Conservation (phyloP, 768 basidiomycete species). For the Xerocomellus dryophilus region DNA sequence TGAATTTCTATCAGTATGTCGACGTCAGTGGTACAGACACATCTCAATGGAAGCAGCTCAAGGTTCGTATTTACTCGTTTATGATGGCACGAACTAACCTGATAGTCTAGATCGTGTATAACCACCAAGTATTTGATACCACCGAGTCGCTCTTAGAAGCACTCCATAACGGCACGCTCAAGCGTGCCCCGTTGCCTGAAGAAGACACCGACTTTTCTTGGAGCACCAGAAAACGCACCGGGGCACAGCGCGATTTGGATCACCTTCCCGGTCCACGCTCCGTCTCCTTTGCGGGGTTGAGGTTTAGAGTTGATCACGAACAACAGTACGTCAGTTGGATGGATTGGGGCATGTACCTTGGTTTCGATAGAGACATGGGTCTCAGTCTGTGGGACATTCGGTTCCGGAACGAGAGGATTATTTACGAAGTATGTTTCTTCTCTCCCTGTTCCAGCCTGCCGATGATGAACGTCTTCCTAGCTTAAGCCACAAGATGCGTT, state of each 20-base stretch:
- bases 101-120: conserved; percentile 48
- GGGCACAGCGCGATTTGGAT: conserved; percentile 52
- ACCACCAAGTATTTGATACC: conserved; percentile 52
- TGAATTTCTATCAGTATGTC: conserved; percentile 56
- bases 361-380: conserved; percentile 68
- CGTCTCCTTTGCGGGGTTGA: conserved; percentile 56
- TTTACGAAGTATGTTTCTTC: conserved; percentile 48
- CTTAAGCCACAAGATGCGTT: conserved; percentile 61
- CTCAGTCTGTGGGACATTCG: conserved; percentile 57
- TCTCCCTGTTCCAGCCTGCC: not conserved
- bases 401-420: conserved; percentile 55
- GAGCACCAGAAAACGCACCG: conserved; percentile 43
- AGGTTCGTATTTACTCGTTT: conserved; percentile 31
- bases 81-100: not conserved
- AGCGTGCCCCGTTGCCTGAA: conserved; percentile 34
- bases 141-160: conserved; percentile 50
- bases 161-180: conserved; percentile 51
- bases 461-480: conserved; percentile 23
- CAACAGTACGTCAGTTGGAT: conserved; percentile 63
- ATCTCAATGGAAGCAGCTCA: conserved; percentile 48
- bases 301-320: conserved; percentile 53
- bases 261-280: conserved; percentile 61
- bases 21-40: conserved; percentile 55
- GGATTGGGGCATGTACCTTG: conserved; percentile 60
- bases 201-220: conserved; percentile 39